These are phyloP conservation scores for Globisporangium cederbergense DNA, from an alignment of 352 stramenopile genomes.

Conservation along the genomic window DNA sequence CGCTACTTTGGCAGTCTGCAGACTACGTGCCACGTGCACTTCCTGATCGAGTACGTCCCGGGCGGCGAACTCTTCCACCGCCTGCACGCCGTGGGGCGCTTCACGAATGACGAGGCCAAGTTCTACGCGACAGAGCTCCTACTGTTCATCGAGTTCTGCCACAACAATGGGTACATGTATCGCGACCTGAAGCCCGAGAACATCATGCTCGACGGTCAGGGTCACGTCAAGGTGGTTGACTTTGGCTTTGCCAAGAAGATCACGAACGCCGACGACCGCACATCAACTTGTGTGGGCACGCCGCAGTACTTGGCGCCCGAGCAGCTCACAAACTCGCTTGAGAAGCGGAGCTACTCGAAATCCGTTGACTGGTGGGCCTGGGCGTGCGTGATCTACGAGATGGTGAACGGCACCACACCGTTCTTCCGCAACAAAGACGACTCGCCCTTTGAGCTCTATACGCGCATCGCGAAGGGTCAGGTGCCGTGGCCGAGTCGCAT, in stretches of 20 bases:
- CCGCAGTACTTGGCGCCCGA: slow-evolving; percentile 72
- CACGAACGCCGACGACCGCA: slow-evolving; percentile 30
- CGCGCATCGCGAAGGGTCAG: slow-evolving; percentile 67
- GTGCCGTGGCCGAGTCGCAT: slow-evolving; percentile 53
- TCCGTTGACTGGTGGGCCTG: slow-evolving; percentile 86
- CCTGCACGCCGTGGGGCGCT: slow-evolving; percentile 45
- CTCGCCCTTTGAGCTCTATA: slow-evolving; percentile 84
- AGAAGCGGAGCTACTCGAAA: slow-evolving; percentile 62
- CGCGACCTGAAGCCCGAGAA: slow-evolving; percentile 91
- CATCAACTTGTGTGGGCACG: slow-evolving; percentile 57
- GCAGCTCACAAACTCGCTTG: slow-evolving; percentile 57
- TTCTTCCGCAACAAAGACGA: slow-evolving; percentile 82
- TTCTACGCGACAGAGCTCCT: slow-evolving; percentile 75
- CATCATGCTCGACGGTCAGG: slow-evolving; percentile 71
- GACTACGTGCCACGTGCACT: slow-evolving; percentile 51
- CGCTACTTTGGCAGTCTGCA: slow-evolving; percentile 67
- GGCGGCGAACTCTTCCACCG: slow-evolving; percentile 67
- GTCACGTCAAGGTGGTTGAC: slow-evolving; percentile 70
- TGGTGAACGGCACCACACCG: slow-evolving; percentile 63
- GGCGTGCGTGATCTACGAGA: slow-evolving; percentile 79
- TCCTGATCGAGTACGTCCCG: slow-evolving; percentile 66
- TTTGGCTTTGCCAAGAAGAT: slow-evolving; percentile 62
- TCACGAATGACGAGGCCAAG: slow-evolving; percentile 66
- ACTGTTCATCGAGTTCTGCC: slow-evolving; percentile 51
- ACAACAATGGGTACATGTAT: slow-evolving; percentile 69